These are phyloP conservation scores for Lachancea sp. DNA, from an alignment of 805 yeast species.

Conservation along the genomic window DNA sequence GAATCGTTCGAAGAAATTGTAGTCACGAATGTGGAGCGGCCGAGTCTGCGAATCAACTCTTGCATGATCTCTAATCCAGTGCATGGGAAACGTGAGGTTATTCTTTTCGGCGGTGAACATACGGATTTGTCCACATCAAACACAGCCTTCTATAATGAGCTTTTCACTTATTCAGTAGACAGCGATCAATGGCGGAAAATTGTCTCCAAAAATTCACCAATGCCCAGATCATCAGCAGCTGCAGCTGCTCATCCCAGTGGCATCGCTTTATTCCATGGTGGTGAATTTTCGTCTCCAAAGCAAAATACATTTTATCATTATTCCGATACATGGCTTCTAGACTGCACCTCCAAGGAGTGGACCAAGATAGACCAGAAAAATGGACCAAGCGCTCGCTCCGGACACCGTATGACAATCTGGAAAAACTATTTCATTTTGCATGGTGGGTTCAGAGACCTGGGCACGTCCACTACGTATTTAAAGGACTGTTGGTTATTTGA, in stretches of 20 bases:
- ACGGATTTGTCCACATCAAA: conserved; percentile 40
- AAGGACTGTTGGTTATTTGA: conserved; percentile 91
- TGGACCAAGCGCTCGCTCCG: conserved; percentile 83
- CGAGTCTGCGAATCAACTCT: conserved; percentile 66
- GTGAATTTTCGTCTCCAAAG: conserved; percentile 94
- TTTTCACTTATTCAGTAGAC: conserved; percentile 65
- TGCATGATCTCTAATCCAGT: conserved; percentile 69
- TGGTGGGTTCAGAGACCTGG: conserved; percentile 93
- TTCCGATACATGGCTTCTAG: conserved; percentile 93
- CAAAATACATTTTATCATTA: conserved; percentile 94
- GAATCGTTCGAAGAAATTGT: conserved; percentile 66
- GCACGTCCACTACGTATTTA: conserved; percentile 73
- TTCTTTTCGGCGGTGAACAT: conserved; percentile 87
- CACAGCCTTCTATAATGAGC: conserved; percentile 75
- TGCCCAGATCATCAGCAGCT: conserved; percentile 90
- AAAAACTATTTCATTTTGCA: conserved; percentile 77
- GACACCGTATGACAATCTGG: conserved; percentile 88
- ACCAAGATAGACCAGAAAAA: conserved; percentile 69
- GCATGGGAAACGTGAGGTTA: conserved; percentile 68
- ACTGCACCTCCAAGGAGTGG: conserved; percentile 83
- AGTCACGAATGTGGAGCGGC: conserved; percentile 51
- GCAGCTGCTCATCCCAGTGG: conserved; percentile 93
- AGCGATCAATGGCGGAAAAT: conserved; percentile 75
- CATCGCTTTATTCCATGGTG: conserved; percentile 80
- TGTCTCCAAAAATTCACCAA: conserved; percentile 78